Base-by-base conservation (phyloP, 345 rosid species). In the Melastoma malabathricum region DNA sequence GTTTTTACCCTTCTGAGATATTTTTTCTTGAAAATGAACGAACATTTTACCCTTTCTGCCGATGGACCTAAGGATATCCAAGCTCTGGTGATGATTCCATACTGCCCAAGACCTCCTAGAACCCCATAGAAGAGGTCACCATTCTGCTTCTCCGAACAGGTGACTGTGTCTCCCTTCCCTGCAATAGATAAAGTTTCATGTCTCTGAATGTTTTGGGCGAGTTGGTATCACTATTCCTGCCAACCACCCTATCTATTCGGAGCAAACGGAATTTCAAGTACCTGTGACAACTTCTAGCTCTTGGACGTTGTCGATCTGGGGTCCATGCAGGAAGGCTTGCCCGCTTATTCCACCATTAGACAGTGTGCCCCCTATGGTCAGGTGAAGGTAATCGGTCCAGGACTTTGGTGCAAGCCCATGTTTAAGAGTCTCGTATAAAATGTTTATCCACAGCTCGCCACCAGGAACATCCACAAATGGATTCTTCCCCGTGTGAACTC, bases 21-120 rank as follows among this genome's bases (percentile, higher is more conserved):
- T 0, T 5, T 34, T 34, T 34, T 9, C 12, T 34, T 34, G 15
- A 46, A 41, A 15, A 17, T 47, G 15, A 47, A 48, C 19, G 52
- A 38, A 38, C 29, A 7, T 43, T 20, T 61, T 79, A 92, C 98
- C 95, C 62, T 84, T 51, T 61, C 59, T 15, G 74, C 69, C 16
- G 95, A 90, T 41, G 75, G 80, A 71, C 68, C 82, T 31, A 92
- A 90, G 47, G 86, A 62, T 15, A 92, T 84, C 56, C 76, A 58
- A 9, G 99, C 97, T 47, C 83, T 71, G 18, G 97, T 88, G 65
- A 93, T 84, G 66, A 93, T 69, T 34, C 99, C 99, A 55, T 84
- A 87, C 71, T 93, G 99, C 51, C 99, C 99, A 46, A 93, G 90
- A 57, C 97, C 99, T 6, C 99, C 97, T 67, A 93, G 86, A 54